phyloP scores from a whole-genome alignment of 805 yeast genomes.

The Naumovozyma dairenensis region DNA sequence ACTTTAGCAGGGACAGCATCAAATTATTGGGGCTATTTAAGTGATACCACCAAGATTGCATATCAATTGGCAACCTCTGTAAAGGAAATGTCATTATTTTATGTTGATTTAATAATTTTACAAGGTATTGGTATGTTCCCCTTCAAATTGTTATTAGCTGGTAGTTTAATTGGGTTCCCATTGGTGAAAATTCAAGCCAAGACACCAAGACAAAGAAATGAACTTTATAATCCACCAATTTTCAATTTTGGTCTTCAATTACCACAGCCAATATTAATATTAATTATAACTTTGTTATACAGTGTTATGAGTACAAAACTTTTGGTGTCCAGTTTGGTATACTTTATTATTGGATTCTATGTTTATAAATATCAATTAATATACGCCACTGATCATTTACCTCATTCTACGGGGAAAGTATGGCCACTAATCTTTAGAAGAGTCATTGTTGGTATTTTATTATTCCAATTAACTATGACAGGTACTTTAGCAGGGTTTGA shows the following conservation, averaged over 20 bases:
- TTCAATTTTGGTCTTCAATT: slow-evolving; percentile 85
- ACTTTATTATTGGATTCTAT: slow-evolving; percentile 76
- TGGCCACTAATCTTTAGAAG: slow-evolving; percentile 89
- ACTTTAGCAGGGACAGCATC: slow-evolving; percentile 91
- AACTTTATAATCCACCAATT: slow-evolving; percentile 75
- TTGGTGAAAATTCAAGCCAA: slow-evolving; percentile 52
- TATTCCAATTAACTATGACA: slow-evolving; percentile 88
- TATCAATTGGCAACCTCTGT: slow-evolving; percentile 75
- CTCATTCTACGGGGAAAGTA: slow-evolving; percentile 92
- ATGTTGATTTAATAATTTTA: slow-evolving; percentile 74
- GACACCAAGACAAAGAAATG: slow-evolving; percentile 74
- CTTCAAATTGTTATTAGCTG: slow-evolving; percentile 70
- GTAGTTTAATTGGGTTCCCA: slow-evolving; percentile 67
- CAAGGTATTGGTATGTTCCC: slow-evolving; percentile 90
- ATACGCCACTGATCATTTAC: slow-evolving; percentile 88
- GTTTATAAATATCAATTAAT: slow-evolving; percentile 86
- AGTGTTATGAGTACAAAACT: slow-evolving; percentile 86
- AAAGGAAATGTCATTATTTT: slow-evolving; percentile 70
- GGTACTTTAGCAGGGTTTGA: slow-evolving; percentile 76
- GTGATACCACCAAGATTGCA: slow-evolving; percentile 86
- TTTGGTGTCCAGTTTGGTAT: slow-evolving; percentile 70
- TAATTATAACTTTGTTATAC: slow-evolving; percentile 77
- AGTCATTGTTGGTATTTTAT: slow-evolving; percentile 64
- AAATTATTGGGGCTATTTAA: slow-evolving; percentile 64
- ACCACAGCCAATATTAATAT: slow-evolving; percentile 83